These are phyloP conservation scores for Aureobasidium sp. DNA, from an alignment of 2,329 filamentous ascomycete species.

Conservation along the genomic window DNA sequence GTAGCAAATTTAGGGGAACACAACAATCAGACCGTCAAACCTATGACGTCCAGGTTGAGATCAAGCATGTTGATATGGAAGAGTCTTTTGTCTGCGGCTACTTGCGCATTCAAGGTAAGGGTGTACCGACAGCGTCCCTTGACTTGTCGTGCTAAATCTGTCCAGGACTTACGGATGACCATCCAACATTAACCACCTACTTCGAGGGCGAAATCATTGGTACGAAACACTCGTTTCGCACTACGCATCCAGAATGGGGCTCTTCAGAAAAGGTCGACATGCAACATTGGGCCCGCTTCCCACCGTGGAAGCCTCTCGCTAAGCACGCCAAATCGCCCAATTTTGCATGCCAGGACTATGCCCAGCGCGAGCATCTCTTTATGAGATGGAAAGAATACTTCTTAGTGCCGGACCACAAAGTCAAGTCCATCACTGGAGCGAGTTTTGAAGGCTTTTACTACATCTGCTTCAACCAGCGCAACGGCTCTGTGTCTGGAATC, in stretches of 20 bases:
- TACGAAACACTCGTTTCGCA: slow-evolving; percentile 87
- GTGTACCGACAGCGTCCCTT: background rate
- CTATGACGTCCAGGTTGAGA: slow-evolving; percentile 93
- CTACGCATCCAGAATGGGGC: slow-evolving; percentile 82
- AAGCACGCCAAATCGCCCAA: slow-evolving; percentile 49
- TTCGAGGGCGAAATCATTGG: slow-evolving; percentile 98
- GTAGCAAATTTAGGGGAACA: slow-evolving; percentile 80
- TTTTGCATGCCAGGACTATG: slow-evolving; percentile 58
- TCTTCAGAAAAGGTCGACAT: slow-evolving; percentile 86
- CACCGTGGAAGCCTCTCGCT: slow-evolving; percentile 70
- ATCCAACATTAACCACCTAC: slow-evolving; percentile 94
- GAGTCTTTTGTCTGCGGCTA: slow-evolving; percentile 95
- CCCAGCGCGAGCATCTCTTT: slow-evolving; percentile 81
- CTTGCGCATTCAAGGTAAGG: slow-evolving; percentile 80
- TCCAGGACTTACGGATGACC: slow-evolving; percentile 82
- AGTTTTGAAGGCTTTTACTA: slow-evolving; percentile 99
- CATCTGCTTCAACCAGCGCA: slow-evolving; percentile 92
- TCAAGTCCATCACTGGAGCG: slow-evolving; percentile 82
- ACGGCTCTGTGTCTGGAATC: slow-evolving; percentile 80
- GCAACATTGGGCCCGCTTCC: slow-evolving; percentile 87
- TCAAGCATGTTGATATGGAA: slow-evolving; percentile 90
- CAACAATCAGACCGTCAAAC: slow-evolving; percentile 88
- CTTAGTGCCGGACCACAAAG: slow-evolving; percentile 86
- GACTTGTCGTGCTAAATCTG: background rate
- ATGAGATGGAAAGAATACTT: slow-evolving; percentile 99